Evolutionary conservation across 225 moss, liverwort and hornwort genomes (phyloP), one percentile per base, ranked within the genome.

Genomic region (Lunularia cruciata): DNA sequence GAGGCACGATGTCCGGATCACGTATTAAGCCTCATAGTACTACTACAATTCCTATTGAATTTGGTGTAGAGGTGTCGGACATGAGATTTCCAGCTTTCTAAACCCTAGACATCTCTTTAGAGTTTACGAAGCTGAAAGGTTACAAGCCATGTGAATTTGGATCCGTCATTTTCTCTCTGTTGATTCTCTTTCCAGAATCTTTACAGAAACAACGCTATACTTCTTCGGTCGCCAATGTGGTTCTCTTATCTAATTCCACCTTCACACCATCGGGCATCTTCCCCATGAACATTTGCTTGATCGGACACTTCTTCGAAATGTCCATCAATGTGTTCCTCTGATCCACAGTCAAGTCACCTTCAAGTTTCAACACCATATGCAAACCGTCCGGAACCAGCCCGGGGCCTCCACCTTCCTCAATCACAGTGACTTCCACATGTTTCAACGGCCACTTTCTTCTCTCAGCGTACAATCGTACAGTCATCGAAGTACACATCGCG

Each of bases 401-500:
- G 74, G 75, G 61, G 12, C 53, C 78, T 69, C 78, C 86, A 72
- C 83, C 83, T 35, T 88, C 49, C 77, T 92, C 92, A 48, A 85
- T 75, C 16, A 90, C 88, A 37, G 83, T 86, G 49, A 92, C 92
- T 63, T 84, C 82, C 64, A 92, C 75, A 18, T 86, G 90, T 27
- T 73, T 83, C 72, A 92, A 79, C 31, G 90, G 85, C 92, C 92
- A 92, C 57, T 84, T 84, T 77, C 75, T 85, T 72, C 78, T 82
- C 39, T 90, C 88, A 78, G 92, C 92, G 77, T 85, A 85, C 86
- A 92, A 72, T 61, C 92, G 86, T 46, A 89, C 85, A 40, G 92
- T 92, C 87, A 92, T 85, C 40, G 92, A 92, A 49, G 92, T 88
- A 82, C 92, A 92, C 85, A 92, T 73, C 67, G 92, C 89, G 47